Conservation (phyloP, 179 eudicot species). For the Spinacia oleracea region DNA sequence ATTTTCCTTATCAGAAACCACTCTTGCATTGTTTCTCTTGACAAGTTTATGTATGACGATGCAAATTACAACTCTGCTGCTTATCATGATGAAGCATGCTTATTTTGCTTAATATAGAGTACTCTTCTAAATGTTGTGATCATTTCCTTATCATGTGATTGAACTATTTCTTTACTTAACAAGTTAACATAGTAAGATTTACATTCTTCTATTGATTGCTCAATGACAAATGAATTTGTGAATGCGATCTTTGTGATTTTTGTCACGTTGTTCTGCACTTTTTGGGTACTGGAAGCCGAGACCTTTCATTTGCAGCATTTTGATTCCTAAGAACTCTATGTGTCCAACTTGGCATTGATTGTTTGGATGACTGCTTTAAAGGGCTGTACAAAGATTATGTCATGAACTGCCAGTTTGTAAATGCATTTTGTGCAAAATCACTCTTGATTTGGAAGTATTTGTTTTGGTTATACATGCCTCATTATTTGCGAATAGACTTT, state of each 20-base stretch:
- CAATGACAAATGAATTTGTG: neutral
- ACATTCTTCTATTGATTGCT: neutral
- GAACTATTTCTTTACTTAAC: neutral
- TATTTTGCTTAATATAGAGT: neutral
- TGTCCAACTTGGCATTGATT: conserved; percentile 81
- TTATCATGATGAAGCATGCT: neutral
- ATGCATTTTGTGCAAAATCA: conserved; percentile 27
- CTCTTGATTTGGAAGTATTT: neutral
- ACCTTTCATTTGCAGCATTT: conserved; percentile 74
- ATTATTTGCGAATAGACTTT: neutral
- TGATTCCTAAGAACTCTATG: conserved; percentile 80
- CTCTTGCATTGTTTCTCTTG: neutral
- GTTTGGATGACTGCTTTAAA: conserved; percentile 83
- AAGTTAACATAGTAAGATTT: too few species aligned
- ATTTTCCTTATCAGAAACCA: neutral
- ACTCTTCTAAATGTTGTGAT: neutral
- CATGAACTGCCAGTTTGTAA: conserved; percentile 74
- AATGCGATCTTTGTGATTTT: conserved; percentile 18
- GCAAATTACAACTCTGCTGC: neutral
- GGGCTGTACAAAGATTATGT: conserved; percentile 94
- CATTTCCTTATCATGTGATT: neutral
- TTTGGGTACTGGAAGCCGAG: conserved; percentile 95
- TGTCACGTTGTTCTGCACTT: conserved; percentile 84
- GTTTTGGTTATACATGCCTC: conserved; percentile 8
- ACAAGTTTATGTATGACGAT: neutral